A percentile compares a stretch with the other conserved stretches of the same genome.
Conservation (phyloP, 83 land plant genomes). For the Thuja plicata region DNA sequence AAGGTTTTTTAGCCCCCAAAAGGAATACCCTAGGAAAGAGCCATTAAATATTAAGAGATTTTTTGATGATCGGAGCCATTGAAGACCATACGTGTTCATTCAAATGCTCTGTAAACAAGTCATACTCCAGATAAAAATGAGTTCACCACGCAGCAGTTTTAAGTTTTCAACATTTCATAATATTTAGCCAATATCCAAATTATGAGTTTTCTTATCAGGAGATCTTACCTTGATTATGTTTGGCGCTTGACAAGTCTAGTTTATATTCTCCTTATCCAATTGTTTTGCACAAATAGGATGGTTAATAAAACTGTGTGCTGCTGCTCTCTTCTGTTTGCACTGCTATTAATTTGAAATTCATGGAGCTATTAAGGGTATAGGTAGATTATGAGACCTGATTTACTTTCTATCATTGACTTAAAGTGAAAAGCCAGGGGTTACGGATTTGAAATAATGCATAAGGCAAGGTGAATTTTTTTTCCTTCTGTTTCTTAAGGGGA, state of each 20-base stretch:
- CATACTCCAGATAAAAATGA: neutral
- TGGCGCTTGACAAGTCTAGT: neutral
- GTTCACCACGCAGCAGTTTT: neutral
- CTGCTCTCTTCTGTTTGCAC: neutral
- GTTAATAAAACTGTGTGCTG: neutral
- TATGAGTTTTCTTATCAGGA: neutral
- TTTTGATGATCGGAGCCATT: neutral
- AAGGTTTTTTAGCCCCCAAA: neutral
- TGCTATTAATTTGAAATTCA: neutral
- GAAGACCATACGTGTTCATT: neutral
- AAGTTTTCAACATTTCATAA: neutral
- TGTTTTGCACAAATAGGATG: neutral
- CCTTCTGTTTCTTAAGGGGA: neutral
- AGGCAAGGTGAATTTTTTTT: neutral
- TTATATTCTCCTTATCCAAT: neutral
- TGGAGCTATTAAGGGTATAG: neutral
- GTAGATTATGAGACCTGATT: neutral
- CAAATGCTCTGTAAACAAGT: neutral
- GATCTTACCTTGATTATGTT: neutral
- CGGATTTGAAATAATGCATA: neutral
- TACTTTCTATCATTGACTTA: neutral
- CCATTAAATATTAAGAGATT: neutral
- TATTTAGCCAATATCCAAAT: neutral
- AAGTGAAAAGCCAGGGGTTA: neutral
- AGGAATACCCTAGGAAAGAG: neutral